phyloP scores from a whole-genome alignment of 2,329 filamentous ascomycete species.

The Aspergillus viridinutans region DNA sequence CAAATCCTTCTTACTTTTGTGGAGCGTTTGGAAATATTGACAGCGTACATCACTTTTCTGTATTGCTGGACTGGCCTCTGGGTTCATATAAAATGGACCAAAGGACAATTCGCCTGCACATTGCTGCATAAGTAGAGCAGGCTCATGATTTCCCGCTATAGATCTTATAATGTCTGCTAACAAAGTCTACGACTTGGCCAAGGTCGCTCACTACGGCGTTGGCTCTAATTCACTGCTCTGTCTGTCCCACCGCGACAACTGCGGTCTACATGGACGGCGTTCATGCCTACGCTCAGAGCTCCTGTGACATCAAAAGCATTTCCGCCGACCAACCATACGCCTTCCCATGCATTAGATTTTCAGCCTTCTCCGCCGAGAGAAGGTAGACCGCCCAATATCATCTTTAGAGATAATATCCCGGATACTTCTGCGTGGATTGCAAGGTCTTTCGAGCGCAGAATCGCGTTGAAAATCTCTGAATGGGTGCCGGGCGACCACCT shows the following conservation, averaged over 20 bases:
- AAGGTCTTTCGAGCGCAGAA: constrained; percentile 55
- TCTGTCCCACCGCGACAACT: constrained; percentile 62
- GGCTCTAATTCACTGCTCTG: constrained; percentile 50
- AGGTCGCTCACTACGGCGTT: constrained; percentile 53
- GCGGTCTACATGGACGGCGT: constrained; percentile 65
- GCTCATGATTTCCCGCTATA: not conserved
- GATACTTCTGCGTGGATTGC: constrained; percentile 48
- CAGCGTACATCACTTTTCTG: constrained; percentile 36
- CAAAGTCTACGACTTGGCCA: constrained; percentile 51
- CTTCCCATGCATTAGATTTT: constrained; percentile 41
- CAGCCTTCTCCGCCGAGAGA: constrained; percentile 52
- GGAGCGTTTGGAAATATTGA: constrained; percentile 47
- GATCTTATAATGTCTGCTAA: constrained; percentile 19
- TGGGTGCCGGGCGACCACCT: constrained; percentile 59
- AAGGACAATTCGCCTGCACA: not conserved
- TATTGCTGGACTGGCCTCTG: not conserved
- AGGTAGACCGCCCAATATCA: constrained; percentile 54
- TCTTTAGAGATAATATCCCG: constrained; percentile 59
- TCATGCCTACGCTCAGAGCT: constrained; percentile 57
- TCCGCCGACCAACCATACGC: constrained; percentile 65
- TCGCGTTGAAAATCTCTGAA: constrained; percentile 58
- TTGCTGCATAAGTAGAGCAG: not conserved
- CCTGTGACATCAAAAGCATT: constrained; percentile 73
- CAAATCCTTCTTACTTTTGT: constrained; percentile 38
- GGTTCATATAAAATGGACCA: not conserved